A percentile compares a stretch with the other conserved stretches of the same genome.
These are phyloP conservation scores for Cubamyces lactineus DNA, from an alignment of 768 basidiomycete genomes.

Conservation along the genomic window DNA sequence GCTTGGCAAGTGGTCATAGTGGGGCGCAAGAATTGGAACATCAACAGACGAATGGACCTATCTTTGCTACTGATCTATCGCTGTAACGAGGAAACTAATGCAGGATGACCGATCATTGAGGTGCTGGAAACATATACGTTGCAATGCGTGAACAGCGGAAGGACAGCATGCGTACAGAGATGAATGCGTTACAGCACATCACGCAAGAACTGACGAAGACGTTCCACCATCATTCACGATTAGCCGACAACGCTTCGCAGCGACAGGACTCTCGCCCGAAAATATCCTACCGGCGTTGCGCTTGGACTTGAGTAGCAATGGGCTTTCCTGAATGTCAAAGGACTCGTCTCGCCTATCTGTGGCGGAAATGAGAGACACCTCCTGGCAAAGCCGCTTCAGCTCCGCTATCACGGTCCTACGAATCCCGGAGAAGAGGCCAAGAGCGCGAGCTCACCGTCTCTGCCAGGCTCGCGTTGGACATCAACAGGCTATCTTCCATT, in stretches of 20 bases:
- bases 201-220: neutral
- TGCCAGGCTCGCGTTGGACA: neutral
- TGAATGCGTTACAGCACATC: neutral
- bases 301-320: slow-evolving; percentile 26
- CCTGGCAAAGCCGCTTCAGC: neutral
- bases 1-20: too few relatives aligned
- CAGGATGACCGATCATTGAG: too few relatives aligned
- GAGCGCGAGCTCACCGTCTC: slow-evolving; percentile 1
- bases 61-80: too few relatives aligned
- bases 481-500: slow-evolving; percentile 1
- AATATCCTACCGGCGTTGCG: slow-evolving; percentile 27
- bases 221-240: neutral
- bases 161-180: neutral
- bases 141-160: neutral
- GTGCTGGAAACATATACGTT: neutral
- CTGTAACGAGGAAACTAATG: too few relatives aligned
- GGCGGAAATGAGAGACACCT: neutral
- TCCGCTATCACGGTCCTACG: neutral
- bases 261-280: slow-evolving; percentile 15
- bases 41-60: too few relatives aligned
- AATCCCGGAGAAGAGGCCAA: too few relatives aligned
- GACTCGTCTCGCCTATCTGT: slow-evolving; percentile 2
- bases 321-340: slow-evolving; percentile 16
- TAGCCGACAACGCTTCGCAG: slow-evolving; percentile 19
- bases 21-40: too few relatives aligned